Evolutionary conservation across 257 asterid species (phyloP), one percentile per base, ranked within the genome.

Genomic region (Fraxinus pennsylvanica): DNA sequence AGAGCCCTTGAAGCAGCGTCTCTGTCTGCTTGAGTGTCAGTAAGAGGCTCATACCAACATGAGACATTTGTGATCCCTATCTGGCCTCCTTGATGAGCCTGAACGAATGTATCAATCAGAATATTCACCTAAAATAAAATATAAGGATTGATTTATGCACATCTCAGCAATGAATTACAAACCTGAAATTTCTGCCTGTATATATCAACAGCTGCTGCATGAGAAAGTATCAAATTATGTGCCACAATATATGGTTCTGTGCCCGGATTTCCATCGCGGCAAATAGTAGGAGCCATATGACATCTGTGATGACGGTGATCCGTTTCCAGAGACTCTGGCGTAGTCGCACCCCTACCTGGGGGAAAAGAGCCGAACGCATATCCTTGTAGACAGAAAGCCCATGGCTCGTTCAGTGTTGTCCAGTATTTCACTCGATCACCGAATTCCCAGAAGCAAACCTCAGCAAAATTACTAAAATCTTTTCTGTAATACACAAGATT

Each of bases 381-480:
- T 0, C 85, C 89, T 0, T 22, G 10, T 6, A 6, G 9, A 0
- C 67, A 22, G 17, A 74, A 85, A 0, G 73, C 66, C 81, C 80
- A 79, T 6, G 91, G 81, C 76, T 87, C 91, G n/a, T 87, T 85
- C 33, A 85, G 1, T 4, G 91, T 87, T 39, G 72, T 61, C 89
- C 91, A 87, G 0, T 81, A 13, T 12, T 87, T 85, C 47, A 87
- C 88, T 4, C 88, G 75, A 29, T 87, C 88, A 0, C 89, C 91
- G 32, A 87, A 85, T 66, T 83, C 86, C 88, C 84, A 77, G 43
- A 85, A 85, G 59, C 91, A 87, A 2, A 85, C 9, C 9, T 87
- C 86, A 0, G 77, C 91, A 29, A 43, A 87, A 10, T 85, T 86
- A 0, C 70, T 74, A 30, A 76, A 87, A 52, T 87, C 87, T 1